Evolutionary conservation across 108 stramenopile species (phyloP), one percentile per base, ranked within the genome.

Genomic region (Craspedostauros australis): DNA sequence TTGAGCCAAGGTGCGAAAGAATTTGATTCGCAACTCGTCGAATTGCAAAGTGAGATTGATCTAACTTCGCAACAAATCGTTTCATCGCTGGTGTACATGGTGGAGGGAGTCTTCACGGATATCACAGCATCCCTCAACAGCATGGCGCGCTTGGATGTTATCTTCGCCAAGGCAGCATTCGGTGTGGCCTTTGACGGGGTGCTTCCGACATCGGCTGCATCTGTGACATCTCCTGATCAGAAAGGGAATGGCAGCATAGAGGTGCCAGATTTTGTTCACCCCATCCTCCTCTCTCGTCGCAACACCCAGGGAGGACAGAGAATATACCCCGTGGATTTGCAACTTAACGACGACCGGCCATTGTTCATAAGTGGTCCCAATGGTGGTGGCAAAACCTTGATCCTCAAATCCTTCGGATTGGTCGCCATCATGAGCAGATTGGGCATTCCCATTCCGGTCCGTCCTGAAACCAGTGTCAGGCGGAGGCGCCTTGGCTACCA

Each of bases 401-500:
- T 82, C 7, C 50, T 86, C 62, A 91, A 91, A 57, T 79, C 79
- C 1, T 91, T 91, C 62, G 88, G 88, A 29, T 15, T 83, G 22
- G 74, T 54, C n/a, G 54, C 72, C 7, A 46, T 60, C 2, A 39
- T 88, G 37, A 46, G 42, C 5, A 81, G 66, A 48, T 29, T 81
- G 15, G 81, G 70, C 5, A 53, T 88, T 24, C 82, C 82, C 0
- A 66, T 88, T 14, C 49, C 73, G 8, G 37, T 61, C 3, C 27
- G 43, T 41, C 63, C 63, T 1, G n/a, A n/a, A n/a, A n/a, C n/a
- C n/a, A n/a, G n/a, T n/a, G n/a, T n/a, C n/a, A n/a, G 18, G 8
- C 12, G 12, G 5, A 9, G 5, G 12, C 5, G 21, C 16, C 6
- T 11, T 24, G 44, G 31, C 16, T 36, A 27, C 25, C 31, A 27